Base-by-base conservation (phyloP, 441 rosid genomes). In the Eruca vesicaria region DNA sequence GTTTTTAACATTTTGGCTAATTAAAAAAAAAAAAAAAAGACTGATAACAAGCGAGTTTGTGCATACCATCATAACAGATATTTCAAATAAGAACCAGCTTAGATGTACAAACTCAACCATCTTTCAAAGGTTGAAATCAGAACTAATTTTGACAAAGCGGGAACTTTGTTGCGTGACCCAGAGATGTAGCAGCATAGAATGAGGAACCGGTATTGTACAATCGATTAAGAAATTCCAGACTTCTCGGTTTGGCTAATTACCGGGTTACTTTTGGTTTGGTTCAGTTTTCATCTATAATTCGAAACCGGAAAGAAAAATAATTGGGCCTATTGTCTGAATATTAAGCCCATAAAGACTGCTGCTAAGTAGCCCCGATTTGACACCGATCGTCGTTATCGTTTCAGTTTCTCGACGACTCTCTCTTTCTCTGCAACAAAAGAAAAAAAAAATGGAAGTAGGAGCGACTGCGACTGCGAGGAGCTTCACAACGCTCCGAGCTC, bases 401-500 rank as follows among this genome's bases (percentile, higher is more conserved):
- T 77, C 67, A 10, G 76, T 53, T 31, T 63, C 53, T 53, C 26
- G n/a, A 4, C 59, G 52, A 6, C 53, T 59, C 43, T 48, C 48
- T 68, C 43, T 48, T 36, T 68, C 72, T 43, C 70, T 67, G 33
- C 70, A 66, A 68, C 78, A 16, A 72, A 55, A 6, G 3, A 72
- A 38, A 38, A 38, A 72, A 38, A 38, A 38, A 71, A 88, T 84
- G 95, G 93, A 81, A 77, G 85, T 85, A 50, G 89, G 89, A 26
- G 79, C 87, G 32, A n/a, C n/a, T n/a, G 85, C 87, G 82, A 76
- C 87, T 28, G 76, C 89, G 9, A 74, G 91, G 38, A 83, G 76
- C 72, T 73, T 86, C 82, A 76, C 77, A 12, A 77, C 82, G 18
- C 72, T 87, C 60, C 83, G 74, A 69, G 33, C 85, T 48, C n/a